Base-by-base conservation (phyloP, 2,329 filamentous ascomycete genomes). In the Colletotrichum melonis region DNA sequence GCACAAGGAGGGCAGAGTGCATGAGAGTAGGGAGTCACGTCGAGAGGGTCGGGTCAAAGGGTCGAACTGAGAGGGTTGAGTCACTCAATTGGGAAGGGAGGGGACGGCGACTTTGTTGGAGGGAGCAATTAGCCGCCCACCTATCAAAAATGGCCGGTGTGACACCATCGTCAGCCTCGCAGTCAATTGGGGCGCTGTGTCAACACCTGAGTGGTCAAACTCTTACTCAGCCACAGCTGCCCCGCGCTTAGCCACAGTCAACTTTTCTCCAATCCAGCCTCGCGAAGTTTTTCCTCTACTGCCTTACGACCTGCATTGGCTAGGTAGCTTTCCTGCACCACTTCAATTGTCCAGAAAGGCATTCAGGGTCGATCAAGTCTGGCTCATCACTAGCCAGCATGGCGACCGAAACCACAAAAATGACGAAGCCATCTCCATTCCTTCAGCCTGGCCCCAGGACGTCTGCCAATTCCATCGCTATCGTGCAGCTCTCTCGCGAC, bases 401-500 rank as follows among this genome's bases (percentile, higher is more conserved):
- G 2, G 35, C 54, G 28, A 16, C 30, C 9, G 38, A 6, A 42
- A 38, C 1, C 66, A 56, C 32, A 75, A 76, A 54, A 66, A 86
- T 86, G 85, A 75, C 78, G n/a, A 77, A 76, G 16, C 78, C 81
- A 2, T 98, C 95, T 11, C 93, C 95, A 0, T 98, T 99, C 78
- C 88, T 98, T 52, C 89, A 93, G 66, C 92, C 94, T 0, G 91
- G 92, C 19, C 79, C 86, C 3, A 83, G 85, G 24, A 92, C 95
- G 4, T 85, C 88, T 12, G 85, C 90, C 26, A 88, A 93, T 77
- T 88, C 88, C 3, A 89, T 98, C 57, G 94, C 95, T 30, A 93
- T 98, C 74, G 88, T 98, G 71, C 94, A 98, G 80, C 89, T 99
- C 65, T 96, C 94, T 74, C 93, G 95, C 83, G 95, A 98, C 82